Evolutionary conservation across 164 flowering plant genomes (phyloP).

Genomic region (Piper betle): DNA sequence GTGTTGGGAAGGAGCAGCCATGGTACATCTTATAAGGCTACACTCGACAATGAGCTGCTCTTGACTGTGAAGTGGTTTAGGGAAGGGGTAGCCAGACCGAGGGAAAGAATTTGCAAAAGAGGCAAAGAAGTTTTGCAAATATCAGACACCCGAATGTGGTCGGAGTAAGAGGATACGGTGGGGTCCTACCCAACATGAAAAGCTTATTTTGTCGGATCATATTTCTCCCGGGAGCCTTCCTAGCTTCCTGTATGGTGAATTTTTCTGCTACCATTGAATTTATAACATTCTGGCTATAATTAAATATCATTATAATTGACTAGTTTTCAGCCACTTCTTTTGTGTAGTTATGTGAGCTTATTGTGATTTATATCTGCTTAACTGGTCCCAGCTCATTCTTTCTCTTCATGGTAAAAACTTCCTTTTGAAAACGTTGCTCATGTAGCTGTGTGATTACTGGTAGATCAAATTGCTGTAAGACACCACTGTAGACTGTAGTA

Average conservation of each 20-base stretch:
- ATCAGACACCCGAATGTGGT: conserved; percentile 98
- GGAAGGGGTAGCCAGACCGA: conserved; percentile 92
- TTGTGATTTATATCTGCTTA: too few species aligned
- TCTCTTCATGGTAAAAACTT: too few species aligned
- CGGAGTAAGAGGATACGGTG: conserved; percentile 88
- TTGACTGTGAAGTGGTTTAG: conserved; percentile 97
- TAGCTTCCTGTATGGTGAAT: conserved; percentile 87
- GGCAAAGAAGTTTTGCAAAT: conserved; percentile 83
- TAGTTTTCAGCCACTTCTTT: too few species aligned
- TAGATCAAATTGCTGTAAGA: too few species aligned
- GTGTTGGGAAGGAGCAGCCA: conserved; percentile 97
- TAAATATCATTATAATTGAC: background rate
- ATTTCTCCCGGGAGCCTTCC: conserved; percentile 94
- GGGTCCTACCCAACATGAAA: conserved; percentile 99
- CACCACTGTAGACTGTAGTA: too few species aligned
- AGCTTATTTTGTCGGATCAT: conserved; percentile 86
- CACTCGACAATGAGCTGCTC: conserved; percentile 67
- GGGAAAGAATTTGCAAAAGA: conserved; percentile 91
- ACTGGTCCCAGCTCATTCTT: too few species aligned
- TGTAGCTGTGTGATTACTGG: too few species aligned
- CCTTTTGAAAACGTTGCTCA: too few species aligned
- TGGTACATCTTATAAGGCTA: conserved; percentile 89
- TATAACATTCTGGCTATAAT: too few species aligned
- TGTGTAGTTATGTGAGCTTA: too few species aligned
- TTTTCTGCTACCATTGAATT: background rate